Base-by-base conservation (phyloP, 2,329 filamentous ascomycete genomes). In the Fonsecaea multimorphosa region DNA sequence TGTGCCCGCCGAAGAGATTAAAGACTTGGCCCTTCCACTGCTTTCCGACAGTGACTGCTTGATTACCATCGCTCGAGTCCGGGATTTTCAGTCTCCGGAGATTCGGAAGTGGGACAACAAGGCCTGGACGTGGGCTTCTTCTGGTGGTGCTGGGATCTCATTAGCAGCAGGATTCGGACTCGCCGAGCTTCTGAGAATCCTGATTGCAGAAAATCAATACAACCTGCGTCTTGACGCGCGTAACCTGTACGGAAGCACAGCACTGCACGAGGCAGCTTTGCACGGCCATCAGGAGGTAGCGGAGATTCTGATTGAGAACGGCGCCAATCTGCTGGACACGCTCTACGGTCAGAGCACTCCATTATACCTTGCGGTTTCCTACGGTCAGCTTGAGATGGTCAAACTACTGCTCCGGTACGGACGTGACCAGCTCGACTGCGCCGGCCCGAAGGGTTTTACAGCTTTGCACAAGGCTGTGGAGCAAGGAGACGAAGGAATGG, bases 401-500 rank as follows among this genome's bases (percentile, higher is more conserved):
- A 67, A 61, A 38, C 24, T 64, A 19, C 63, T 72, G n/a, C 63
- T 72, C 22, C 55, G 60, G 29, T 52, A 68, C 51, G 66, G 66
- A 24, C 64, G 62, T n/a, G 49, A 40, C 14, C 69, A 72, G 57
- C 64, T 72, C 14, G 66, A 72, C 40, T 14, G 53, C 4, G n/a
- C 27, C 14, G 68, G 67, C 24, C 61, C 65, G 11, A 61, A 61
- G 38, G 61, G 73, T 63, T 72, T 69, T 63, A 60, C 72, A 67
- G 44, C 73, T 32, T 62, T 74, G 24, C 73, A 74, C 64, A 71
- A 71, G 58, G 73, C 73, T 19, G 63, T 71, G 12, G 68, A 72
- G 31, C 66, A 65, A 24, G 71, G 68, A 9, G 71, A 73, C n/a
- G 66, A 70, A 44, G 57, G 66, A 12, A 72, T 74, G 19, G 73